These are phyloP conservation scores for Hydnum rufescens DNA, from an alignment of 768 basidiomycete genomes.

Conservation along the genomic window DNA sequence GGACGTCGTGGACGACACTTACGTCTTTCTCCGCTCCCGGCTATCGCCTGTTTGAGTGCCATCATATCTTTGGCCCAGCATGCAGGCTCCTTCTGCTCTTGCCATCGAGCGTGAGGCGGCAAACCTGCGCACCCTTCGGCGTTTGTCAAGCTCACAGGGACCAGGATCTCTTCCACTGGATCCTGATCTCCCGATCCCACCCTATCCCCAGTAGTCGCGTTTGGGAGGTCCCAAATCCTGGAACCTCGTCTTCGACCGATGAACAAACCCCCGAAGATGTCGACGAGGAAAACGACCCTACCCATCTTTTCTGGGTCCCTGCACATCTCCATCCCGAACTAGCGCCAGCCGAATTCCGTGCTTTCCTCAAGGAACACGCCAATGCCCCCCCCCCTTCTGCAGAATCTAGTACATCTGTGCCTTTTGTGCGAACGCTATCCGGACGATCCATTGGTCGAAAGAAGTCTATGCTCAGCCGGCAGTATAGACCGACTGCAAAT, in stretches of 20 bases:
- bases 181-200: constrained; percentile 72
- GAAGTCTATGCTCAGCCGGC: constrained; percentile 84
- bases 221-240: constrained; percentile 17
- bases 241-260: constrained; percentile 1
- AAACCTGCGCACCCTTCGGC: constrained; percentile 60
- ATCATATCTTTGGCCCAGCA: too few species aligned
- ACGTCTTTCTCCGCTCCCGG: too few species aligned
- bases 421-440: constrained; percentile 15
- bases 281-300: constrained; percentile 44
- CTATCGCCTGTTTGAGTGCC: too few species aligned
- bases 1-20: too few species aligned
- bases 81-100: constrained; percentile 15
- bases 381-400: constrained; percentile 19
- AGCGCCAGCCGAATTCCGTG: constrained; percentile 87
- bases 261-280: constrained; percentile 16
- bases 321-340: constrained; percentile 94
- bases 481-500: constrained; percentile 65
- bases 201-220: too few species aligned
- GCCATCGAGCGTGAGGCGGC: constrained; percentile 76
- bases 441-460: constrained; percentile 44
- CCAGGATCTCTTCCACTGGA: constrained; percentile 74
- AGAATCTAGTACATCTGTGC: constrained; percentile 10
- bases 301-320: constrained; percentile 96
- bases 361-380: constrained; percentile 86
- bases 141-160: constrained; percentile 58